phyloP scores from a whole-genome alignment of 2,329 filamentous ascomycete genomes.

The Colletotrichum chrysophilum region DNA sequence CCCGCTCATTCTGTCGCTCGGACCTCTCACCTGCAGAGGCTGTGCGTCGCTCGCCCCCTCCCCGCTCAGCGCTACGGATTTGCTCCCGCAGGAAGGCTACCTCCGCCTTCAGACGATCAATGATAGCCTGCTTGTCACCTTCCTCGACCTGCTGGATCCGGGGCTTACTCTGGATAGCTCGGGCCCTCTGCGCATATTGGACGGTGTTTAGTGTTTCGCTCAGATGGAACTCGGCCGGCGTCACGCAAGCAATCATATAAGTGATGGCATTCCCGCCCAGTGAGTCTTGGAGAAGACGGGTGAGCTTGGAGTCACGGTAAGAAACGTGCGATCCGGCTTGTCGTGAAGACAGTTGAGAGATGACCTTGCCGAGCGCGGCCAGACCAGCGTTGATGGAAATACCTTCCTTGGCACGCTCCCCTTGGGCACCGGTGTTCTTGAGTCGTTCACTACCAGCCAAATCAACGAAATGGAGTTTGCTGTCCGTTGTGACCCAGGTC shows the following conservation, averaged over 20 bases:
- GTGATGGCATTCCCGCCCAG: slow-evolving; percentile 96
- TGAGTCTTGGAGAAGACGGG: slow-evolving; percentile 92
- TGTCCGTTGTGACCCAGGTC: slow-evolving; percentile 84
- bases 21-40: slow-evolving; percentile 66
- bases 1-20: slow-evolving; percentile 82
- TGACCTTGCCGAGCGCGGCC: slow-evolving; percentile 95
- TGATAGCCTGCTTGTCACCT: slow-evolving; percentile 89
- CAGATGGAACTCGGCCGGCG: slow-evolving; percentile 93
- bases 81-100: slow-evolving; percentile 94
- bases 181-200: slow-evolving; percentile 93
- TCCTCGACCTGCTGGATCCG: slow-evolving; percentile 95
- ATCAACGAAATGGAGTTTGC: slow-evolving; percentile 98
- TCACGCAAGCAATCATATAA: slow-evolving; percentile 99
- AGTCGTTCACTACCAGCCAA: slow-evolving; percentile 93
- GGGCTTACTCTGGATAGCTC: slow-evolving; percentile 96
- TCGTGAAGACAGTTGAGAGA: slow-evolving; percentile 93
- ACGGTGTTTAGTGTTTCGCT: slow-evolving; percentile 98
- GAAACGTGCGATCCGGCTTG: slow-evolving; percentile 90
- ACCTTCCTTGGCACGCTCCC: slow-evolving; percentile 91
- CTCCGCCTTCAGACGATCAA: slow-evolving; percentile 92
- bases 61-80: slow-evolving; percentile 80
- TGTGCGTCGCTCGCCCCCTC: slow-evolving; percentile 59
- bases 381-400: slow-evolving; percentile 98
- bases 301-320: slow-evolving; percentile 97
- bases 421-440: slow-evolving; percentile 96